phyloP scores from a whole-genome alignment of 495 filamentous ascomycete species.

The Talaromyces liani region DNA sequence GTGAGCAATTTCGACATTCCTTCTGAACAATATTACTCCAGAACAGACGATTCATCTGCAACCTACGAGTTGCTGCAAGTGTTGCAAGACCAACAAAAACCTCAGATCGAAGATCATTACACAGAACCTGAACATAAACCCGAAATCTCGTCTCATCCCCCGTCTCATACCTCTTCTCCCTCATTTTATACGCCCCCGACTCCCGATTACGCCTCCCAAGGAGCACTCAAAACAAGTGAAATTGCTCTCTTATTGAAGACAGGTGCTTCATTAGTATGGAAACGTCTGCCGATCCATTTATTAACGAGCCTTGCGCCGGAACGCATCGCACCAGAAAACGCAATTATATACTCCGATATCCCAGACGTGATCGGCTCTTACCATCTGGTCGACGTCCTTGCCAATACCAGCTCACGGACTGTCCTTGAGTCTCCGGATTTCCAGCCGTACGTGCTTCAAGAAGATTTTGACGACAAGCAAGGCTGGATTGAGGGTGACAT shows the following conservation, averaged over 20 bases:
- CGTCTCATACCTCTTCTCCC: not conserved
- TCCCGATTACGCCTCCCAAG: not conserved
- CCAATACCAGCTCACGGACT: conserved; percentile 20
- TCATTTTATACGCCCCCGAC: not conserved
- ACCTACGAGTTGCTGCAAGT: not conserved
- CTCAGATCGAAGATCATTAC: not conserved
- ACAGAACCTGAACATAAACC: not conserved
- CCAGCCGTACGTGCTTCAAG: not conserved
- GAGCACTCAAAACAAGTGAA: conserved; percentile 13
- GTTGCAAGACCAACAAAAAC: not conserved
- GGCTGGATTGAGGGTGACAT: not conserved
- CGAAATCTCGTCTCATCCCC: not conserved
- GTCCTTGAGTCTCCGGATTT: conserved; percentile 8
- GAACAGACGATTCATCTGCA: not conserved
- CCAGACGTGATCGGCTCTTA: conserved; percentile 26
- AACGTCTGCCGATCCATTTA: conserved; percentile 27
- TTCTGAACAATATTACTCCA: not conserved
- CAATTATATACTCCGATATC: conserved; percentile 28
- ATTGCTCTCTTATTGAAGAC: conserved; percentile 33
- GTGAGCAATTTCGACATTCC: conserved; percentile 11
- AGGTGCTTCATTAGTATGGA: conserved; percentile 26
- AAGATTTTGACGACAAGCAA: conserved; percentile 3
- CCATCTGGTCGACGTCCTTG: conserved; percentile 27
- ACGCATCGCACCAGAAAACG: conserved; percentile 20
- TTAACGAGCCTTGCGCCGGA: conserved; percentile 15